Percentiles rank a stretch among this genome's conserved stretches.
Evolutionary conservation across 108 stramenopile genomes (phyloP).

Genomic region (Nitzschia inconspicua): DNA sequence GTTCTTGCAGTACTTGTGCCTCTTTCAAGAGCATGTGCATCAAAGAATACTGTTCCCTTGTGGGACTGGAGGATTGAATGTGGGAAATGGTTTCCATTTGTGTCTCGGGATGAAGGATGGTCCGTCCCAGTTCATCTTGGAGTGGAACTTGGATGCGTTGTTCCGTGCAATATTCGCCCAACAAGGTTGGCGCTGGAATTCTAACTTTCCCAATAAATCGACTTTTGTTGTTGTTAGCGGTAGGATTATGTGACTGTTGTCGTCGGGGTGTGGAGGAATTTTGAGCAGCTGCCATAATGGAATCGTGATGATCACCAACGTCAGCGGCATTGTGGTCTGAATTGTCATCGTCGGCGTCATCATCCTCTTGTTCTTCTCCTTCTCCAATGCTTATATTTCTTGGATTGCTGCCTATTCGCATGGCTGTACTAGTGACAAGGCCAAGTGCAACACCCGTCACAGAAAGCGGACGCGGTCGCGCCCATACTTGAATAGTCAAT

Average conservation of each 20-base stretch:
- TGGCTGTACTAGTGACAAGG: constrained; percentile 38
- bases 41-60: no score
- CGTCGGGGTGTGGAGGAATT: no score
- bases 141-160: constrained; percentile 16
- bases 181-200: constrained; percentile 2
- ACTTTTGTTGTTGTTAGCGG: neutral
- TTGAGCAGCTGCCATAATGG: no score
- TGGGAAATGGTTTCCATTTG: no score
- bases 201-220: constrained; percentile 16
- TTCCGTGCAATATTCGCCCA: constrained; percentile 9
- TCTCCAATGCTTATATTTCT: no score
- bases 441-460: constrained; percentile 58
- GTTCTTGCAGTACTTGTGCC: constrained; percentile 1
- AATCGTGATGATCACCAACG: no score
- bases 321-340: no score
- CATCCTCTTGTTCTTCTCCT: no score
- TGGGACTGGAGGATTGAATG: no score
- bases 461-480: constrained; percentile 11
- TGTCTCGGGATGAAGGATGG: neutral
- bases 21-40: neutral
- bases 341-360: no score
- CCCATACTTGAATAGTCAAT: constrained; percentile 20
- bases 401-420: no score
- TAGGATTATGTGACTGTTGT: no score
- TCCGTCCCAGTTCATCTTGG: constrained; percentile 18